phyloP scores from a whole-genome alignment of 176 grass and related monocot species.

The Phoenix roebelenii region DNA sequence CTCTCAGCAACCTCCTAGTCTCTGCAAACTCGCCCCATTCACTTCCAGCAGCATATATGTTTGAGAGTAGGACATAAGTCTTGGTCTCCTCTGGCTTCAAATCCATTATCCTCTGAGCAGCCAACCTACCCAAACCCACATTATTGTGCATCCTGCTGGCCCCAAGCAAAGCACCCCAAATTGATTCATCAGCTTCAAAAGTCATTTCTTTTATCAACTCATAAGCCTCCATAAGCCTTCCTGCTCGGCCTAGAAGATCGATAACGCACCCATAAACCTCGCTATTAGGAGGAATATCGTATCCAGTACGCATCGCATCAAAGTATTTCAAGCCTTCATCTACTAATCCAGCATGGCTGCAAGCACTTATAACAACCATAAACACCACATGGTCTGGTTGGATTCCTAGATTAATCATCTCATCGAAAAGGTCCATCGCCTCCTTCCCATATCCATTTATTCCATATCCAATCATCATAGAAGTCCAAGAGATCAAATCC shows the following conservation, averaged over 20 bases:
- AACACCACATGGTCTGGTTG: slow-evolving; percentile 41
- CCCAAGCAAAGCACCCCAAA: slow-evolving; percentile 49
- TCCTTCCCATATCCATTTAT: slow-evolving; percentile 33
- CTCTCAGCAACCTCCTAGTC: slow-evolving; percentile 33
- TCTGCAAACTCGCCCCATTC: slow-evolving; percentile 48
- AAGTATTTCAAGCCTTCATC: slow-evolving; percentile 52
- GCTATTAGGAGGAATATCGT: slow-evolving; percentile 38
- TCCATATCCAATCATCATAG: slow-evolving; percentile 50
- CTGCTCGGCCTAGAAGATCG: slow-evolving; percentile 43
- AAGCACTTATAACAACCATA: slow-evolving; percentile 37
- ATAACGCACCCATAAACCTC: slow-evolving; percentile 41
- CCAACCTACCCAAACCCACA: slow-evolving; percentile 32
- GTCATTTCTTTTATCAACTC: slow-evolving; percentile 32
- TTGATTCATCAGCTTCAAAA: slow-evolving; percentile 46
- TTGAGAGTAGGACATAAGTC: slow-evolving; percentile 42
- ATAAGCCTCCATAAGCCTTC: slow-evolving; percentile 32
- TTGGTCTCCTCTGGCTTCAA: slow-evolving; percentile 31
- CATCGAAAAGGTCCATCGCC: slow-evolving; percentile 33
- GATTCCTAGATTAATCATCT: slow-evolving; percentile 29
- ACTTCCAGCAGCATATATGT: slow-evolving; percentile 48
- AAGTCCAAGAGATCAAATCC: slow-evolving; percentile 46
- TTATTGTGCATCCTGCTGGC: slow-evolving; percentile 49
- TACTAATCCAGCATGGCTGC: slow-evolving; percentile 50
- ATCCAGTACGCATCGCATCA: slow-evolving; percentile 33
- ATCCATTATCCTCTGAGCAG: slow-evolving; percentile 43